Conservation (phyloP, 768 basidiomycete species). For the Suillus plorans region DNA sequence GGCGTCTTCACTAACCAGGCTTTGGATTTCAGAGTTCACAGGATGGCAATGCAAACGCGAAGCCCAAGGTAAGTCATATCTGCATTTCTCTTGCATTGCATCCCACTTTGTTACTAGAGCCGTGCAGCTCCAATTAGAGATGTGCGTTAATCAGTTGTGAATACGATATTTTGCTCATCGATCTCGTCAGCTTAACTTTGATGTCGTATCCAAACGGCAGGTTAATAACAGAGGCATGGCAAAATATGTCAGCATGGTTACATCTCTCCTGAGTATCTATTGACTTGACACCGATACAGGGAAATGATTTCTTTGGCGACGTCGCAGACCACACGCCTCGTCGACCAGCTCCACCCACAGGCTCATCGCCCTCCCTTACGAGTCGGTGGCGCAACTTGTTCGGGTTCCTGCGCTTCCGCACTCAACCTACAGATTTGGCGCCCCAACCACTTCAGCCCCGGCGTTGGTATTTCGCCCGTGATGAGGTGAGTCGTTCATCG, state of each 20-base stretch:
- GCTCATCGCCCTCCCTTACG: not conserved
- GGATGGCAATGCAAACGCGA: not conserved
- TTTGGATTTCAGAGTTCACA: not conserved
- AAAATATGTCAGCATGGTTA: not conserved
- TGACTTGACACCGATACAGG: not conserved
- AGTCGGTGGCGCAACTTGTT: not conserved
- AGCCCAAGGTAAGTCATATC: not conserved
- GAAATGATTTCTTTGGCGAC: not conserved
- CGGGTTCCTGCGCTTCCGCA: not conserved
- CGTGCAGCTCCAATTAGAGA: not conserved
- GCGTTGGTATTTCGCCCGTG: not conserved
- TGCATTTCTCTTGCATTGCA: not conserved
- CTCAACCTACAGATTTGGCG: not conserved
- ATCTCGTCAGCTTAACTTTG: not conserved
- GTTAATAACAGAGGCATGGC: not conserved
- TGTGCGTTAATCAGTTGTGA: not conserved
- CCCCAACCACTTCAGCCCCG: not conserved
- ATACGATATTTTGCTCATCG: not conserved
- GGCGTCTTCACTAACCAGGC: not conserved
- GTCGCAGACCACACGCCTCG: too few species aligned
- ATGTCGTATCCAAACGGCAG: not conserved
- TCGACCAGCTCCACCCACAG: not conserved
- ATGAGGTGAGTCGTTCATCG: not conserved
- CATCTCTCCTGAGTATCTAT: not conserved
- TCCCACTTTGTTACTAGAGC: not conserved